A percentile compares a stretch with the other conserved stretches of the same genome.
phyloP scores from a whole-genome alignment of 2,329 filamentous ascomycete species.

The Chrysoporthe deuterocubensis region DNA sequence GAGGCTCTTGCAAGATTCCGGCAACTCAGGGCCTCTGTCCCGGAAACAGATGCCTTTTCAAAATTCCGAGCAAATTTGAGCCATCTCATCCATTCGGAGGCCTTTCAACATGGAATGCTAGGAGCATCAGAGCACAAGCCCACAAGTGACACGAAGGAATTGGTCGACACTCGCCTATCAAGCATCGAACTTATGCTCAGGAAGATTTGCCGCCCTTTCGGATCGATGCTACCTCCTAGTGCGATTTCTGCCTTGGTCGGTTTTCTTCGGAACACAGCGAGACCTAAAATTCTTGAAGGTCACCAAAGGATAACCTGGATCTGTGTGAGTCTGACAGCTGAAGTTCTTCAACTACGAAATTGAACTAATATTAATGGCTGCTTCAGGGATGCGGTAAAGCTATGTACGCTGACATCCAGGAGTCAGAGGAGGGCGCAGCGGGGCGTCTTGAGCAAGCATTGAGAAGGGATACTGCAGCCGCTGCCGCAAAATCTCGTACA shows the following conservation, averaged over 20 bases:
- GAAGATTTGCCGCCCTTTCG: no score
- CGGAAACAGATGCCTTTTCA: no score
- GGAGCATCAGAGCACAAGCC: no score
- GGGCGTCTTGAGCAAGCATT: background rate
- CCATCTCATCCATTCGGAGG: no score
- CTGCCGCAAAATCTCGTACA: background rate
- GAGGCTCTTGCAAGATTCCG: no score
- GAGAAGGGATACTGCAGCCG: background rate
- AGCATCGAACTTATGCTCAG: no score
- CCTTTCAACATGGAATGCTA: no score
- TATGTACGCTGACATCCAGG: background rate
- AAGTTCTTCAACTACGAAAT: background rate
- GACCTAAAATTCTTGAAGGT: background rate
- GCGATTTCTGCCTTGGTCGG: background rate
- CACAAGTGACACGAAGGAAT: no score
- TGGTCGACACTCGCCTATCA: no score
- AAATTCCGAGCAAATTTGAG: no score
- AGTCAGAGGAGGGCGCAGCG: background rate
- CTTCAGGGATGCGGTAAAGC: background rate
- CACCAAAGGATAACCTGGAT: conserved; percentile 1
- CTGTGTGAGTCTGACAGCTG: background rate
- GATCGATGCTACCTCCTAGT: no score
- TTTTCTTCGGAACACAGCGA: background rate
- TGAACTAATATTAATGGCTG: background rate
- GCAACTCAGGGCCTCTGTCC: no score